A percentile compares a stretch with the other conserved stretches of the same genome.
Evolutionary conservation across 345 rosid genomes (phyloP).

Genomic region (Gossypium thurberi): DNA sequence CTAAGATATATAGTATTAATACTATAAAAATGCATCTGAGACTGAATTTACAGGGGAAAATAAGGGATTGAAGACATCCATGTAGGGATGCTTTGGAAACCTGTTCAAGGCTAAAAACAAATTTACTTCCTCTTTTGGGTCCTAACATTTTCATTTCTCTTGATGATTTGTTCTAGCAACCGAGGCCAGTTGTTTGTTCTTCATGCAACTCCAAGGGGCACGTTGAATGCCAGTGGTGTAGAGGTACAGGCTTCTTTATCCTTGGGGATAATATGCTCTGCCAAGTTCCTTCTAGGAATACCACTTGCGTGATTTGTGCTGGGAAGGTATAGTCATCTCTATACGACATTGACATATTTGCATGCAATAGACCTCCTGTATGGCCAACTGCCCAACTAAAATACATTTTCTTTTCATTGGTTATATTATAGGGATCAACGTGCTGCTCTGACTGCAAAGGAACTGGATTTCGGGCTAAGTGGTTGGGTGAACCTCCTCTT

Average conservation of each 20-base stretch:
- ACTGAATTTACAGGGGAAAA: not conserved
- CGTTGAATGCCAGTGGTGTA: constrained; percentile 89
- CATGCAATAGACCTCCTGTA: not conserved
- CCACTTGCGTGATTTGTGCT: constrained; percentile 71
- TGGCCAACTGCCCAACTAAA: not conserved
- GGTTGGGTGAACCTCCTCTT: constrained; percentile 72
- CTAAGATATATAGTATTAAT: not conserved
- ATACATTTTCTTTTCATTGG: not conserved
- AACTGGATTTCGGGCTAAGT: constrained; percentile 94
- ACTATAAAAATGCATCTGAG: not conserved
- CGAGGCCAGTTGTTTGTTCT: constrained; percentile 62
- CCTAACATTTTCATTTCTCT: not conserved
- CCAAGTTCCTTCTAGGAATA: constrained; percentile 84
- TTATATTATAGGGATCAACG: constrained; percentile 44
- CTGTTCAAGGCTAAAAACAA: not conserved
- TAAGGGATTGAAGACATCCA: not conserved
- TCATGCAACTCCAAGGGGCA: constrained; percentile 64
- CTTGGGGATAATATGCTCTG: constrained; percentile 90
- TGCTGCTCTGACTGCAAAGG: constrained; percentile 77
- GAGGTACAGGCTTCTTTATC: constrained; percentile 88
- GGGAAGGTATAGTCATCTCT: constrained; percentile 44
- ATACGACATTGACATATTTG: not conserved
- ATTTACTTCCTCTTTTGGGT: not conserved
- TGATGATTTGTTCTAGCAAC: constrained; percentile 43
- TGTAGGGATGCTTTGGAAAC: not conserved